Percentiles rank a stretch among this genome's conserved stretches.
These are phyloP conservation scores for Penicillium brevicompactum DNA, from an alignment of 2,329 filamentous ascomycete genomes.

Conservation along the genomic window DNA sequence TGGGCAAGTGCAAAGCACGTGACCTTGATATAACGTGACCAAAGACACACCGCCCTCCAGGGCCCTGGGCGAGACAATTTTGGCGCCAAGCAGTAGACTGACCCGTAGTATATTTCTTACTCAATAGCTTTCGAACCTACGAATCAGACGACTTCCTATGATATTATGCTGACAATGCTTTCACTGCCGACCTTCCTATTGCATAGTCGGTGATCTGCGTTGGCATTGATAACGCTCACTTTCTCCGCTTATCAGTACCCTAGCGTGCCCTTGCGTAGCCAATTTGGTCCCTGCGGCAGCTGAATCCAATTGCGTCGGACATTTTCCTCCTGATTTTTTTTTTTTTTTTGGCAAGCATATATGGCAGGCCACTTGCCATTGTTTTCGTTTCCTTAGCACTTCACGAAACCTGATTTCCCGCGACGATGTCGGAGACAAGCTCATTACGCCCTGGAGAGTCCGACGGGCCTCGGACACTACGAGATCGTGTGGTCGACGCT, in stretches of 20 bases:
- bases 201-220: slow-evolving; percentile 1
- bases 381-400: neutral
- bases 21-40: slow-evolving; percentile 15
- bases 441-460: slow-evolving; percentile 20
- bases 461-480: slow-evolving; percentile 31
- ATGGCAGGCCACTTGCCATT: slow-evolving; percentile 4
- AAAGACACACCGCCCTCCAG: slow-evolving; percentile 2
- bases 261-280: slow-evolving; percentile 27
- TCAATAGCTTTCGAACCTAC: neutral
- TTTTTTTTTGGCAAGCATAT: slow-evolving; percentile 4
- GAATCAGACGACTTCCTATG: neutral
- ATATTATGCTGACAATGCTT: neutral
- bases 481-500: slow-evolving; percentile 34
- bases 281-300: neutral
- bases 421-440: slow-evolving; percentile 31
- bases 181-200: neutral
- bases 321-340: slow-evolving; percentile 5
- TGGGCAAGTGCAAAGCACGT: slow-evolving; percentile 14
- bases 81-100: neutral
- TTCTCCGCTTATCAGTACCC: slow-evolving; percentile 23
- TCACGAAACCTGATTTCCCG: neutral
- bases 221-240: slow-evolving; percentile 3
- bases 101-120: neutral
- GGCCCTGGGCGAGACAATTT: slow-evolving; percentile 1
- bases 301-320: slow-evolving; percentile 4